Base-by-base conservation (phyloP, 805 yeast species). In the Candida suzukii region DNA sequence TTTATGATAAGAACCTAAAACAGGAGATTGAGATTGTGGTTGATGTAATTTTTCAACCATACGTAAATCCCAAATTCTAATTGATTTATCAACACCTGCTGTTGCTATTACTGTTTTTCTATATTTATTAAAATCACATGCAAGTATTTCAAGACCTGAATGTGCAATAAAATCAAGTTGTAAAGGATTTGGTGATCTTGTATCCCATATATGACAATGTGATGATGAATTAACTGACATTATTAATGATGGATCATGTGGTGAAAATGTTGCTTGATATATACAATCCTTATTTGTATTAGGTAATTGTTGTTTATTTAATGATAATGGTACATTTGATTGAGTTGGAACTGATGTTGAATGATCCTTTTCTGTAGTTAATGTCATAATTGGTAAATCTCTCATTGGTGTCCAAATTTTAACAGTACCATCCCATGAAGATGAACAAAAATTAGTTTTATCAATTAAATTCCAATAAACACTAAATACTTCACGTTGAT, bases 371-470 rank as follows among this genome's bases (percentile, higher is more conserved):
- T 43, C 63, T 39, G 54, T 64, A 21, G 65, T 56, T 35, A 87
- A 64, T 0, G 90, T 81, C 42, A 78, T 37, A 41, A 86, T 46
- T 21, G 88, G 76, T 17, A 69, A 64, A 24, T 60, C 63, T 42
- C 88, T 66, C 31, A 61, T 60, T 0, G 93, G 88, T 0, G 80
- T 60, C 95, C 95, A 86, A 10, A 87, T 54, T 59, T 86, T 87
- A 30, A 90, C 74, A 0, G 83, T 67, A 0, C 97, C 96, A 59
- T 91, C 98, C 98, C 98, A 91, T 9, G 95, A 83, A 22, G 90
- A 74, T 17, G 91, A 73, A 31, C 83, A 78, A 60, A 91, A 86
- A 16, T 67, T 68, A 4, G 72, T 55, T 61, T 88, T 64, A 39
- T 63, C 66, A 6, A 60, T 61, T 38, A 60, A 35, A 43, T 62